These are phyloP conservation scores for Leishmania mexicana DNA, from an alignment of 208 protist genomes.

Conservation along the genomic window DNA sequence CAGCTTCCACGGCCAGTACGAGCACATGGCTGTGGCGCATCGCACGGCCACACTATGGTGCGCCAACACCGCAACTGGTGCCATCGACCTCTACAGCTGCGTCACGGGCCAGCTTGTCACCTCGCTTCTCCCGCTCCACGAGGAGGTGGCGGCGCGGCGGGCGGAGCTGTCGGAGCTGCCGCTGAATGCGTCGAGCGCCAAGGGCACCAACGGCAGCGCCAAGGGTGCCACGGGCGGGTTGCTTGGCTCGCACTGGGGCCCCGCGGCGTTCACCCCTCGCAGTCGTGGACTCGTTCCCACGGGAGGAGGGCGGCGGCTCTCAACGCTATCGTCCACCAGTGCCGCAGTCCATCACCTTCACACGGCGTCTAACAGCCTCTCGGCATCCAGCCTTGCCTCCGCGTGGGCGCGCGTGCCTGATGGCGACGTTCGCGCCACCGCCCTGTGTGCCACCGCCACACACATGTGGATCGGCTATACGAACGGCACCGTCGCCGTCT, in stretches of 20 bases:
- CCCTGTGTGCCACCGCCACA: constrained; percentile 51
- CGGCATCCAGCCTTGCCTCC: not conserved
- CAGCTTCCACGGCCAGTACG: constrained; percentile 48
- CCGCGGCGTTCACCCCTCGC: not conserved
- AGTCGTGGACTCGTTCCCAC: constrained; percentile 12
- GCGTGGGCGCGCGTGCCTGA: not conserved
- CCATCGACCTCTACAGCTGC: constrained; percentile 71
- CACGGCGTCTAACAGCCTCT: not conserved
- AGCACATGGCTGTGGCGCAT: constrained; percentile 31
- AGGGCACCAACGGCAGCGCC: not conserved
- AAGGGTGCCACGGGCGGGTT: not conserved
- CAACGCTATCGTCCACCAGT: not conserved
- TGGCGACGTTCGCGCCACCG: constrained; percentile 8
- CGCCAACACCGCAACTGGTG: constrained; percentile 43
- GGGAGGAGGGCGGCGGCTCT: not conserved
- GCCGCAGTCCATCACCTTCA: not conserved
- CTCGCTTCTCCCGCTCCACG: constrained; percentile 29
- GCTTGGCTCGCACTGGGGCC: not conserved
- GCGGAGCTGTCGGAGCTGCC: constrained; percentile 23
- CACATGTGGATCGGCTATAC: constrained; percentile 83
- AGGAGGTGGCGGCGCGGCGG: constrained; percentile 13
- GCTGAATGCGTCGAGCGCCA: not conserved
- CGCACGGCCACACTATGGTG: constrained; percentile 64
- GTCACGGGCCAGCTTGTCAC: constrained; percentile 56
- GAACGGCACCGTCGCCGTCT: constrained; percentile 75